Conservation (phyloP, 495 filamentous ascomycete species). For the Podospora australis region DNA sequence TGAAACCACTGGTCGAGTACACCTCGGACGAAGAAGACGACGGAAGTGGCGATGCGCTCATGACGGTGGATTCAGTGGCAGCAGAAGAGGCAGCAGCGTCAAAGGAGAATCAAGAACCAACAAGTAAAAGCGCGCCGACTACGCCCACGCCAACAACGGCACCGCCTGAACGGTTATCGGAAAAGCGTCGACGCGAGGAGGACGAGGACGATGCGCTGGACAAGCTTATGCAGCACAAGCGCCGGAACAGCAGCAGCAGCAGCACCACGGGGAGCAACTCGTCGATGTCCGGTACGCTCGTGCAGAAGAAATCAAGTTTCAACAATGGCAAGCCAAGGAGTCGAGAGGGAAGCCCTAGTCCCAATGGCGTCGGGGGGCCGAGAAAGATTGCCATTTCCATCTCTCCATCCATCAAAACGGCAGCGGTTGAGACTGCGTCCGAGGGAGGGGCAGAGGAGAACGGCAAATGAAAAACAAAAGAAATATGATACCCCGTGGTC, state of each 20-base stretch:
- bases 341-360: slow-evolving; percentile 18
- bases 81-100: slow-evolving; percentile 46
- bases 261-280: slow-evolving; percentile 24
- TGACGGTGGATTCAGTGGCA: slow-evolving; percentile 21
- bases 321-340: not conserved
- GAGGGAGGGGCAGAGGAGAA: no score
- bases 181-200: slow-evolving; percentile 87
- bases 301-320: slow-evolving; percentile 23
- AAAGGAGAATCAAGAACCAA: slow-evolving; percentile 38
- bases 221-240: slow-evolving; percentile 64
- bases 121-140: slow-evolving; percentile 6
- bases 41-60: slow-evolving; percentile 38
- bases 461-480: no score
- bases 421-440: slow-evolving; percentile 1
- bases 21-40: slow-evolving; percentile 69
- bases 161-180: slow-evolving; percentile 72
- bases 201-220: slow-evolving; percentile 77
- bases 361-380: slow-evolving; percentile 8
- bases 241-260: slow-evolving; percentile 51
- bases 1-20: slow-evolving; percentile 84
- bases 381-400: slow-evolving; percentile 44
- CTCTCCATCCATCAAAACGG: slow-evolving; percentile 29
- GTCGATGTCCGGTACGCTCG: slow-evolving; percentile 5
- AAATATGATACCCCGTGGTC: no score
- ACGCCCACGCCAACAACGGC: slow-evolving; percentile 19